Base-by-base conservation (phyloP, 2,329 filamentous ascomycete genomes). In the Xylariaceae sp. region DNA sequence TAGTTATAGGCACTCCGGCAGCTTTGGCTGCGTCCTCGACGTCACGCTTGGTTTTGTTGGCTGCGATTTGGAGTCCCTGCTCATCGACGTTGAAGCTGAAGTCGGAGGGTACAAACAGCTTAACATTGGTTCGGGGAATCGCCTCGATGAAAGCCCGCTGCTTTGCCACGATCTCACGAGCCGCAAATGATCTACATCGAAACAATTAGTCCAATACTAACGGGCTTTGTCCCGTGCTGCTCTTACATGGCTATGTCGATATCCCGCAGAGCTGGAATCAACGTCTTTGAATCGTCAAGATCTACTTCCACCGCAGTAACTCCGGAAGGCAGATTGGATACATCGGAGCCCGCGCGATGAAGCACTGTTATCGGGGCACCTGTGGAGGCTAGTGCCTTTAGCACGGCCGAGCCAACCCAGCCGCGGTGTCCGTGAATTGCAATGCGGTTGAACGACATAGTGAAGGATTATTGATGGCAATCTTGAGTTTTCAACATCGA, bases 101-200 rank as follows among this genome's bases (percentile, higher is more conserved):
- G 12, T 63, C 54, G 1, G 59, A 64, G 2, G 58, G 60, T 21
- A 62, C 55, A 36, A 63, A 63, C 1, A 63, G 37, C 37, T 60
- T 56, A 5, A 63, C 60, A 3, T 53, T 50, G 2, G 59, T 58
- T 1, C 17, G 50, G 0, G 60, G 57, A 12, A 64, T 60, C 0
- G 60, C 58, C 22, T 52, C 55, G 23, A 63, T 37, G 38, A 64
- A 61, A 19, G 20, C 55, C 22, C 54, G 55, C 27, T 63, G 59
- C 21, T 41, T 50, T 6, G 38, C 6, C 12, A 59, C 33, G 1
- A 52, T 55, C n/a, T 60, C 55, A 20, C 56, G 56, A 17, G 53
- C 54, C 3, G 54, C 55, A 3, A 63, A 51, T 8, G 57, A 62
- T n/a, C 50, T 60, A 35, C 7, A 36, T 16, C 12, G 19, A 27